A percentile compares a stretch with the other conserved stretches of the same genome.
Conservation (phyloP, 164 flowering plant genomes). For the Annona cherimola region DNA sequence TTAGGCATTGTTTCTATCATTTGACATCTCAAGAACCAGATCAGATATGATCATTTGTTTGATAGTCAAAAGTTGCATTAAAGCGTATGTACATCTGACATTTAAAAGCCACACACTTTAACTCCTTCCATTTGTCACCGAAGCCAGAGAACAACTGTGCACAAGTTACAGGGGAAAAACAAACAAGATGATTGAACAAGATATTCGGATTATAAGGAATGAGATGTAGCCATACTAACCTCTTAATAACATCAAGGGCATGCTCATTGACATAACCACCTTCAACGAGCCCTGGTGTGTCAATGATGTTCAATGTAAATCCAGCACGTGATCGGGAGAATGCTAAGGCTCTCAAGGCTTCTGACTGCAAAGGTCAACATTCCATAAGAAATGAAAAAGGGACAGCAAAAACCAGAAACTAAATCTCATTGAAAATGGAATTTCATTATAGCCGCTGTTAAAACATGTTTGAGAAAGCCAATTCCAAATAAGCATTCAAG, state of each 20-base stretch:
- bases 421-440: background rate
- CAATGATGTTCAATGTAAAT: slow-evolving; percentile 74
- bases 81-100: background rate
- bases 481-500: background rate
- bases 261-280: slow-evolving; percentile 87
- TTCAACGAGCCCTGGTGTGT: slow-evolving; percentile 94
- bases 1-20: background rate
- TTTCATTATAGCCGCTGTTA: background rate
- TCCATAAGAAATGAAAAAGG: background rate
- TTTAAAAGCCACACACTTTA: background rate
- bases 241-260: slow-evolving; percentile 74
- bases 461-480: background rate
- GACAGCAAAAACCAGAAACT: background rate
- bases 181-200: background rate
- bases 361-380: slow-evolving; percentile 46
- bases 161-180: background rate
- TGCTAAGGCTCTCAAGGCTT: slow-evolving; percentile 72
- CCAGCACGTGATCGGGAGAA: slow-evolving; percentile 73
- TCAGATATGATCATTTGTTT: too few relatives aligned
- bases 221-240: slow-evolving; percentile 34
- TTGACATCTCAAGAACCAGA: background rate
- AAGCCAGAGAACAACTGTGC: background rate
- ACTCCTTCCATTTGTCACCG: background rate
- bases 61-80: background rate
- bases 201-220: background rate